A percentile compares a stretch with the other conserved stretches of the same genome.
Evolutionary conservation across 2,329 filamentous ascomycete genomes (phyloP).

Genomic region (Talaromyces sp.): DNA sequence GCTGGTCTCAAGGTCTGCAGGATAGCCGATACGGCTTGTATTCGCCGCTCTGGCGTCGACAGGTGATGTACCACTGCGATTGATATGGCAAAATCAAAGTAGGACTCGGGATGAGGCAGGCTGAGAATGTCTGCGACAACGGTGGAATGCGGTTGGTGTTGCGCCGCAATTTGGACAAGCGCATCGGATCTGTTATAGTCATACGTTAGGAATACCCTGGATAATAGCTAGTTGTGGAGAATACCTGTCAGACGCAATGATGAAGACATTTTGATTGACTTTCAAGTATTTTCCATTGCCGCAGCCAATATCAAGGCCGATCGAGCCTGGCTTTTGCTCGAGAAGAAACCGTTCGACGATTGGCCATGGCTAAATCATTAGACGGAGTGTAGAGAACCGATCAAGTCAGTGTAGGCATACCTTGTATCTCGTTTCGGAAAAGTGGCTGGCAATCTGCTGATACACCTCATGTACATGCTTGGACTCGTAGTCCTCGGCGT

Average conservation of each 20-base stretch:
- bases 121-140: constrained; percentile 77
- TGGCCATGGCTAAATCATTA: constrained; percentile 70
- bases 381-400: background rate
- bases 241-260: constrained; percentile 79
- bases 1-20: constrained; percentile 58
- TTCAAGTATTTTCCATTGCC: constrained; percentile 94
- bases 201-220: background rate
- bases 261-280: constrained; percentile 72
- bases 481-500: constrained; percentile 63
- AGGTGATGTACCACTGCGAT: constrained; percentile 95
- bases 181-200: constrained; percentile 51
- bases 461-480: constrained; percentile 90
- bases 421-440: constrained; percentile 58
- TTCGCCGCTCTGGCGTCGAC: constrained; percentile 69
- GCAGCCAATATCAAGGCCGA: constrained; percentile 90
- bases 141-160: constrained; percentile 61
- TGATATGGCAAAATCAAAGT: constrained; percentile 84
- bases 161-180: constrained; percentile 55
- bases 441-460: constrained; percentile 52
- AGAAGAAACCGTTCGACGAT: constrained; percentile 77
- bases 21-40: constrained; percentile 68
- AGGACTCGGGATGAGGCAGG: constrained; percentile 67
- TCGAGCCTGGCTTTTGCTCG: constrained; percentile 61
- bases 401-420: constrained; percentile 37
- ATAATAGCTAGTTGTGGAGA: background rate